A percentile compares a stretch with the other conserved stretches of the same genome.
These are phyloP conservation scores for Calonectria henricotiae DNA, from an alignment of 2,329 filamentous ascomycete genomes.

Conservation along the genomic window DNA sequence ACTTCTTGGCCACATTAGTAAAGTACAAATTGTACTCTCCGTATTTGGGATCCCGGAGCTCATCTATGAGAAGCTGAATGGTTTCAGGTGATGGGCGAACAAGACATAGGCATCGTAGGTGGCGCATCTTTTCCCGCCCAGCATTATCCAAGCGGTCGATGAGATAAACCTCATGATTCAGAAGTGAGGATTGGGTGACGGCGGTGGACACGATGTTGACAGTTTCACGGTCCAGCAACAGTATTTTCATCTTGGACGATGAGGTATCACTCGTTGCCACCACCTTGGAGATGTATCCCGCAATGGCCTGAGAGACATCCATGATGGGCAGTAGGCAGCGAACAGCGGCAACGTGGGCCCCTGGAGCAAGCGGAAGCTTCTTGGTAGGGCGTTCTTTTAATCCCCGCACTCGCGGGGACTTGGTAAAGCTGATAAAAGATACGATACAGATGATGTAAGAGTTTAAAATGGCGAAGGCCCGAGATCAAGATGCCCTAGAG, in stretches of 20 bases:
- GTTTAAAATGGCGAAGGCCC: background rate
- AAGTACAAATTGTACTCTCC: slow-evolving; percentile 98
- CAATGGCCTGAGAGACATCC: slow-evolving; percentile 94
- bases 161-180: slow-evolving; percentile 98
- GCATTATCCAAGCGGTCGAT: slow-evolving; percentile 95
- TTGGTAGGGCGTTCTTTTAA: slow-evolving; percentile 31
- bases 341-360: slow-evolving; percentile 15
- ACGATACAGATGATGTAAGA: background rate
- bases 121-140: slow-evolving; percentile 96
- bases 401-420: slow-evolving; percentile 30
- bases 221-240: slow-evolving; percentile 94
- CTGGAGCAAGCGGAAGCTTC: background rate
- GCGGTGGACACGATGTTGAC: slow-evolving; percentile 95
- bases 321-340: slow-evolving; percentile 67
- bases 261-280: slow-evolving; percentile 80
- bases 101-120: slow-evolving; percentile 93
- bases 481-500: slow-evolving; percentile 18
- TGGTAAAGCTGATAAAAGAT: background rate
- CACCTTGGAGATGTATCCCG: slow-evolving; percentile 97
- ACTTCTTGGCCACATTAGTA: slow-evolving; percentile 98
- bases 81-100: slow-evolving; percentile 93
- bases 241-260: slow-evolving; percentile 97
- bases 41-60: slow-evolving; percentile 95
- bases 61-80: slow-evolving; percentile 94
- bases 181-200: slow-evolving; percentile 93